phyloP scores from a whole-genome alignment of 75 land plant genomes.

The Pinus taeda region DNA sequence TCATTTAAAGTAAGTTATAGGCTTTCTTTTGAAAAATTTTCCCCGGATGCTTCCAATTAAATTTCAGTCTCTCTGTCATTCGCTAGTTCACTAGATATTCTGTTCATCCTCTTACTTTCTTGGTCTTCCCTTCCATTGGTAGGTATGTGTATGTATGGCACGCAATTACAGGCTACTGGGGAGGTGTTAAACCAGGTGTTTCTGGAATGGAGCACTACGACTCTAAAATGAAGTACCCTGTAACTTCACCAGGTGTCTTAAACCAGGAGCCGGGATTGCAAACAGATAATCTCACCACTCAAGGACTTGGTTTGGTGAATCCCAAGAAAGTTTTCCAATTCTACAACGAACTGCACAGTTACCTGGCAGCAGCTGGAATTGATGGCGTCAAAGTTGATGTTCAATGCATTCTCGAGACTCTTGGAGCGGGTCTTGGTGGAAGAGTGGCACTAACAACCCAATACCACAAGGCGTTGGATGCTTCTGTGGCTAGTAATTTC shows the following conservation, averaged over 20 bases:
- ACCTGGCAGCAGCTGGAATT: constrained; percentile 70
- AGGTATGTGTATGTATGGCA: constrained; percentile 95
- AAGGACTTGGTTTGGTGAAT: constrained; percentile 75
- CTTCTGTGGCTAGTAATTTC: constrained; percentile 74
- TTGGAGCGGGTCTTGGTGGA: constrained; percentile 84
- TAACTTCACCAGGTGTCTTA: constrained; percentile 63
- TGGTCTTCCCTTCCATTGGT: background rate
- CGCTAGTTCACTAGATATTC: background rate
- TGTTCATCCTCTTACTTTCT: background rate
- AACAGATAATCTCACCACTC: constrained; percentile 53
- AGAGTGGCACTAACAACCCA: constrained; percentile 61
- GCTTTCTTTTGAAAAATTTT: background rate
- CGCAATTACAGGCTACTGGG: constrained; percentile 94
- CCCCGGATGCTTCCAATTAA: no score
- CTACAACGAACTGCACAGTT: constrained; percentile 76
- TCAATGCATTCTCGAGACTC: constrained; percentile 86
- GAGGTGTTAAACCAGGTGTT: constrained; percentile 72
- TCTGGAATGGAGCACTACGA: constrained; percentile 59
- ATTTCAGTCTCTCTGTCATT: no score
- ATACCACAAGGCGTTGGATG: constrained; percentile 77
- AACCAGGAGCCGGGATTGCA: constrained; percentile 79
- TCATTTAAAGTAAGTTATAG: constrained; percentile 62
- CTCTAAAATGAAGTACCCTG: constrained; percentile 58
- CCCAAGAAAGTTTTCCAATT: constrained; percentile 66
- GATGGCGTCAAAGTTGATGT: constrained; percentile 97